Evolutionary conservation across 257 asterid genomes (phyloP), one percentile per base, ranked within the genome.

Genomic region (Primulina tabacum): DNA sequence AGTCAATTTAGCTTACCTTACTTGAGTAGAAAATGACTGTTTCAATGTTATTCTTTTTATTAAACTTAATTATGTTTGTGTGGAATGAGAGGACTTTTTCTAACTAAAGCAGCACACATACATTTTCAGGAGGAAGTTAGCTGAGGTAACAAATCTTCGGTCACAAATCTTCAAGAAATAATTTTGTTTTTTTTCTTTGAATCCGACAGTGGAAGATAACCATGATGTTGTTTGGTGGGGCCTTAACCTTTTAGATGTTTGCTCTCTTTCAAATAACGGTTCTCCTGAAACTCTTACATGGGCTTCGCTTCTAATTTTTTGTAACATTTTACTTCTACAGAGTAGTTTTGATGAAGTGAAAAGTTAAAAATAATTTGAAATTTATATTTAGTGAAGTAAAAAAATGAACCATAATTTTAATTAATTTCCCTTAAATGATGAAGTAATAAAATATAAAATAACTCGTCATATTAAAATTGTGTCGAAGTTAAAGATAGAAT

Each of bases 141-240:
- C 18, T 1, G 4, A 32, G 34, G 4, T 30, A 30, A 30, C 33
- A 34, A 67, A 58, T 64, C 58, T 62, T 12, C 14, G 17, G 20
- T 65, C 68, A 60, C 47, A 55, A 29, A 50, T 69, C 53, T 52
- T 33, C 53, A 40, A 9, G 28, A 57, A 33, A 28, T 14, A 67
- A 26, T 24, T 67, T 64, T 5, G 4, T 62, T 40, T 64, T 73
- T n/a, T 58, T 64, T 69, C 34, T 26, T 65, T 40, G 67, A 69
- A 60, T 72, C 38, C n/a, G 47, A 50, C 55, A 61, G 53, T 34
- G 64, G 62, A 64, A 67, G 75, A 83, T 86, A 88, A 67, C 73
- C 38, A 77, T 82, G 97, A 90, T 69, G 90, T 90, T 21, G 86
- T 82, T 70, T 77, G 97, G 35, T 92, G 98, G 98, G 90, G 90